Percentiles rank a stretch among this genome's conserved stretches.
Evolutionary conservation across 768 basidiomycete species (phyloP).

Genomic region (Phaffia australis): DNA sequence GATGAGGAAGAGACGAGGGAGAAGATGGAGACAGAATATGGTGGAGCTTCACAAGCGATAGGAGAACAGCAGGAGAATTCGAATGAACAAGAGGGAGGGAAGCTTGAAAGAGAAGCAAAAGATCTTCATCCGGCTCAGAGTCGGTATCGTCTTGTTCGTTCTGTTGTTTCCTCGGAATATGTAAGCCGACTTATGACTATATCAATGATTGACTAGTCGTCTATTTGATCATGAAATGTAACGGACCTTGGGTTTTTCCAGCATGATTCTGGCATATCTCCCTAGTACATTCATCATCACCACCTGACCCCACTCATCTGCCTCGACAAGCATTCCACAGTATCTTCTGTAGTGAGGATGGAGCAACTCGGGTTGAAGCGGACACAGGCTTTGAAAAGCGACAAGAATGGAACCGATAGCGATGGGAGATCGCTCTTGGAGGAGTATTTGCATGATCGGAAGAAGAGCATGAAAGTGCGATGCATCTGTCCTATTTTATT

Average conservation of each 20-base stretch:
- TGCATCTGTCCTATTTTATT: constrained; percentile 53
- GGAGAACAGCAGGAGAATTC: constrained; percentile 23
- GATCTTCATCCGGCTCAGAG: constrained; percentile 15
- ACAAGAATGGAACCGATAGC: constrained; percentile 74
- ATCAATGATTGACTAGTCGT: neutral
- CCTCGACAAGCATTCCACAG: constrained; percentile 72
- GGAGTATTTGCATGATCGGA: constrained; percentile 37
- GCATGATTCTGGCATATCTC: constrained; percentile 74
- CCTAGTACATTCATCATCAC: constrained; percentile 64
- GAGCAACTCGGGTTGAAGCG: constrained; percentile 71
- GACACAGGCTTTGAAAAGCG: constrained; percentile 79
- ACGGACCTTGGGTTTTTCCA: constrained; percentile 40
- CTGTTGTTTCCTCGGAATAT: neutral
- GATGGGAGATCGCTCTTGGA: constrained; percentile 66
- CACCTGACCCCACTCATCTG: constrained; percentile 94
- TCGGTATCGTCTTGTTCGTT: neutral
- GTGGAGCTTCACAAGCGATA: constrained; percentile 8
- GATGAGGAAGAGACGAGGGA: constrained; percentile 18
- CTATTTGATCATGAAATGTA: neutral
- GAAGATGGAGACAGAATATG: constrained; percentile 17
- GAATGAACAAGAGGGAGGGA: constrained; percentile 14
- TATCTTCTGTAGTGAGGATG: constrained; percentile 79
- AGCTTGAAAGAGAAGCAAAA: constrained; percentile 17
- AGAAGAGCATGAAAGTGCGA: constrained; percentile 55
- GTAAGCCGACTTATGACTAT: neutral